phyloP scores from a whole-genome alignment of 306 rosid genomes.

The Cucurbita moschata region DNA sequence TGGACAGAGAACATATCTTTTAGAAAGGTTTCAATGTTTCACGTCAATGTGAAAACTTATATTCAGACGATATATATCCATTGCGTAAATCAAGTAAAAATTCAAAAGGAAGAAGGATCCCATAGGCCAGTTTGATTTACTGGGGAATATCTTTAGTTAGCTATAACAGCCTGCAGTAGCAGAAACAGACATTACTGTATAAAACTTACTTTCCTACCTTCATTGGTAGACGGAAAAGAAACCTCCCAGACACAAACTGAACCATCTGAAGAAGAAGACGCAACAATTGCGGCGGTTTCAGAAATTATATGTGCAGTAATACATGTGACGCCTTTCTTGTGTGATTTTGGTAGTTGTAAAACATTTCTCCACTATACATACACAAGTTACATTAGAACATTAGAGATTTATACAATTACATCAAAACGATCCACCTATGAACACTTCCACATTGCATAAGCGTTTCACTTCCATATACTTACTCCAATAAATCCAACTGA shows the following conservation, averaged over 20 bases:
- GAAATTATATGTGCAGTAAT: conserved; percentile 66
- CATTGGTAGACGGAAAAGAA: conserved; percentile 30
- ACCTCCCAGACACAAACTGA: conserved; percentile 54
- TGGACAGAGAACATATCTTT: neutral
- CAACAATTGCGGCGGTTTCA: conserved; percentile 57
- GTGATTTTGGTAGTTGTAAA: conserved; percentile 51
- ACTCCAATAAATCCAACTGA: neutral
- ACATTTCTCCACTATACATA: conserved; percentile 64
- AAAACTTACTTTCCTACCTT: conserved; percentile 31
- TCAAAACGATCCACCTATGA: neutral
- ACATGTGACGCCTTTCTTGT: conserved; percentile 93
- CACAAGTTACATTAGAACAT: neutral
- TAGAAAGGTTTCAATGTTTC: neutral
- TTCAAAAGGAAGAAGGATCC: neutral
- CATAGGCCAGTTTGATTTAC: neutral
- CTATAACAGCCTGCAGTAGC: neutral
- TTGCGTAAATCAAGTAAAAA: neutral
- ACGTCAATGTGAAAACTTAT: neutral
- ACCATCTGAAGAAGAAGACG: conserved; percentile 81
- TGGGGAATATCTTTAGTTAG: neutral
- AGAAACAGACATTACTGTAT: neutral
- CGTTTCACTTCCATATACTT: neutral
- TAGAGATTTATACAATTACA: neutral
- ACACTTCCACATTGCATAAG: neutral
- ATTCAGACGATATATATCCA: neutral